phyloP scores from a whole-genome alignment of 129 eudicot genomes.

The Apium graveolens region DNA sequence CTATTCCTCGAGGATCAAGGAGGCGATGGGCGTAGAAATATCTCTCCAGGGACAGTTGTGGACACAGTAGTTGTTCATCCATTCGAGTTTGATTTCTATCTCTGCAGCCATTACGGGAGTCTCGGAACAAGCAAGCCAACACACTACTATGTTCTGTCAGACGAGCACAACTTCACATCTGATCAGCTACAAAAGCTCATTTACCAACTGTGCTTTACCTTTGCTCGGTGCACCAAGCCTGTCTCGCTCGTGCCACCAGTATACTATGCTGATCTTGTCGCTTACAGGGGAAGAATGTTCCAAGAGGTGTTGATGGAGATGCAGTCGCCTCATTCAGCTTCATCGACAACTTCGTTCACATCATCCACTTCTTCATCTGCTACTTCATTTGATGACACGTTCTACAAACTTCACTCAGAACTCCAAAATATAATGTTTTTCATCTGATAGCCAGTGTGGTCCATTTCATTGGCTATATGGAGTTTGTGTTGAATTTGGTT shows the following conservation, averaged over 20 bases:
- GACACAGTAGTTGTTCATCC: constrained; percentile 57
- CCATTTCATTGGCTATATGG: not conserved
- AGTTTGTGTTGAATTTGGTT: no score
- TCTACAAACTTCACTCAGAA: constrained; percentile 32
- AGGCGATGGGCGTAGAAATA: constrained; percentile 31
- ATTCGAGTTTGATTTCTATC: constrained; percentile 54
- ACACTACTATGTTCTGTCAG: constrained; percentile 66
- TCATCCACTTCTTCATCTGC: constrained; percentile 13
- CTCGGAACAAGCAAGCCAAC: constrained; percentile 82
- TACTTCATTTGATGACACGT: constrained; percentile 28
- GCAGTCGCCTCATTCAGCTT: constrained; percentile 15
- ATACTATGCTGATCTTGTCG: constrained; percentile 76
- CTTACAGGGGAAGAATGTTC: constrained; percentile 63
- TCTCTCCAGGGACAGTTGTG: constrained; percentile 84
- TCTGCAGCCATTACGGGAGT: constrained; percentile 62
- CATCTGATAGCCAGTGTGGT: constrained; percentile 20
- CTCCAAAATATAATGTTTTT: constrained; percentile 60
- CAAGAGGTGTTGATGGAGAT: constrained; percentile 44
- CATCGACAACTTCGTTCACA: constrained; percentile 4
- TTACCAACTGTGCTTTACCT: constrained; percentile 60
- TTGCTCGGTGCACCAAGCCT: constrained; percentile 71
- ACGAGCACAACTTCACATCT: constrained; percentile 44
- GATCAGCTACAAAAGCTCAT: constrained; percentile 55
- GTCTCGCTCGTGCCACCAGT: constrained; percentile 82
- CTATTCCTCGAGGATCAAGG: constrained; percentile 33